Evolutionary conservation across 2,329 filamentous ascomycete genomes (phyloP), one percentile per base, ranked within the genome.

Genomic region (Ophiostoma perfectum): DNA sequence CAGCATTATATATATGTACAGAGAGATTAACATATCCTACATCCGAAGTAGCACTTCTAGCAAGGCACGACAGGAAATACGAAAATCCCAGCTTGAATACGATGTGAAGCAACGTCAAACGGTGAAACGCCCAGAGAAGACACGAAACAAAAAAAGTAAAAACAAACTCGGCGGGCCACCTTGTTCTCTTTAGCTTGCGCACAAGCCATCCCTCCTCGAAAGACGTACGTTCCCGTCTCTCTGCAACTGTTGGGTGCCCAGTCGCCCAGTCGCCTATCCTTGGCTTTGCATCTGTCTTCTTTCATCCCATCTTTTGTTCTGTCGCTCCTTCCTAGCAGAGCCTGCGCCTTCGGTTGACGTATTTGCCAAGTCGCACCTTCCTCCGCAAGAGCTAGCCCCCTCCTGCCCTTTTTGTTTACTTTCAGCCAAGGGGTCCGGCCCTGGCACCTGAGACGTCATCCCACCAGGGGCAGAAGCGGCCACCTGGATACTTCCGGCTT

Each of bases 371-470:
- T 64, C 41, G 41, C 63, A 27, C 63, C n/a, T 64, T 45, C 63
- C 63, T 18, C n/a, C 62, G 8, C 62, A 64, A n/a, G 16, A 44
- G 41, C 16, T 39, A 64, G 39, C 16, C n/a, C 62, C 39, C 8
- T 42, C 39, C n/a, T 44, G 16, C 39, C 62, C 7, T 44, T 18
- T 44, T 64, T 64, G 62, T 64, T 64, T 64, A 64, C 62, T 64
- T 64, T 64, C n/a, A 64, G 62, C 16, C 39, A 44, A 39, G 39
- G n/a, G 62, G 39, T 38, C 14, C 60, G 38, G 60, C 38, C 60
- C 60, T 63, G 38, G 49, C 38, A 63, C 60, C 16, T 63, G 60
- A 63, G 60, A 63, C 62, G 62, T 44, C 62, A 64, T 64, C 39
- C 62, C 41, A 64, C 62, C 62, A 64, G 62, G 39, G 39, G 39